Evolutionary conservation across 2,329 filamentous ascomycete species (phyloP), one percentile per base, ranked within the genome.

Genomic region (Ophiocordyceps unilateralis): DNA sequence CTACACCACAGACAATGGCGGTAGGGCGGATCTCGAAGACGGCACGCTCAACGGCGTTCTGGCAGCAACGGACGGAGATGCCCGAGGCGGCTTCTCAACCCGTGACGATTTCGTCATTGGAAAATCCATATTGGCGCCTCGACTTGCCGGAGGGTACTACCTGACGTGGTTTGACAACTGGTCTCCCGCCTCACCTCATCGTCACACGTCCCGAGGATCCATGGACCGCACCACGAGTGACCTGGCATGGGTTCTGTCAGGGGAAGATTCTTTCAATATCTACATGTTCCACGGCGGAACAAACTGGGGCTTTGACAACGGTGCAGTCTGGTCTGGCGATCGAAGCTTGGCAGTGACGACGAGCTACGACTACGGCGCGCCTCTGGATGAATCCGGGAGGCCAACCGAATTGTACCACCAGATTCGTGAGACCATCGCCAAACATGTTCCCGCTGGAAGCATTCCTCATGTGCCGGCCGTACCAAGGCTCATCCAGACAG

Each of bases 211-310:
- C 23, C 14, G 20, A 4, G 22, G 4, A 6, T 38, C 37, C 6
- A 32, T 37, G n/a, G 23, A 40, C 19, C 3, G 19, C 3, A 41
- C 30, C 14, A 21, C 43, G 20, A 21, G 23, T 4, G 44, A 46
- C 19, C 51, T 68, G 12, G 43, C 43, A 9, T 47, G 41, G 41
- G 14, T 47, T 2, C 43, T 47, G 4, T 22, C 22, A 4, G 34
- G 24, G 22, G 59, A 61, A 38, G 56, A 58, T 40, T 47, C 65
- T 1, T 65, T 72, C 46, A 69, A 61, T 51, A 49, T 72, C 43
- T 71, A 70, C 50, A 70, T 71, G 67, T 65, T 71, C 46, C 68
- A 72, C 46, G 69, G 69, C 4, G 68, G 68, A 1, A 71, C 67
- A 2, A 71, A 69, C 44, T 71, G 64, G 46, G 69, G 59, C 0